Percentiles rank a stretch among this genome's conserved stretches.
These are phyloP conservation scores for Aspergillus ochraceoroseus DNA, from an alignment of 2,329 filamentous ascomycete species.

Conservation along the genomic window DNA sequence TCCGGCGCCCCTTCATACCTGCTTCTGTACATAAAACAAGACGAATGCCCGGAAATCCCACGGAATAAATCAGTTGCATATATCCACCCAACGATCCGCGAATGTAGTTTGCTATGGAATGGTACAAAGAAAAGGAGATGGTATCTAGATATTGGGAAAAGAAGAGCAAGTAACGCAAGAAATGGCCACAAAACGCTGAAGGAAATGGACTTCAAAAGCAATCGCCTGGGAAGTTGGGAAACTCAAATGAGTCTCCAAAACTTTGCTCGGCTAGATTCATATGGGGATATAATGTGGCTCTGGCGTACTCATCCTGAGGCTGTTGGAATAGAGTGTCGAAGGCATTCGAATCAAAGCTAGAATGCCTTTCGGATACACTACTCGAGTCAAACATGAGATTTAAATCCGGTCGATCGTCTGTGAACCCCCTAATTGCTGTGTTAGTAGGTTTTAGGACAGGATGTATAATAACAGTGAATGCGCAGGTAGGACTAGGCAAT, in stretches of 20 bases:
- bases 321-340: slow-evolving; percentile 22
- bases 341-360: slow-evolving; percentile 16
- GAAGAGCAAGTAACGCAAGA: neutral
- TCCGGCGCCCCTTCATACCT: too few species aligned
- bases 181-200: neutral
- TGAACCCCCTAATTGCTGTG: neutral
- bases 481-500: too few species aligned
- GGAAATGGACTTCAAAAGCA: slow-evolving; percentile 13
- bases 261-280: slow-evolving; percentile 8
- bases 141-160: neutral
- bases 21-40: slow-evolving; percentile 3
- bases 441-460: slow-evolving; percentile 3
- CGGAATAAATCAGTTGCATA: too few species aligned
- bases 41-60: neutral
- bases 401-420: neutral
- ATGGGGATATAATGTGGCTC: slow-evolving; percentile 9
- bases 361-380: slow-evolving; percentile 6
- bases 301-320: slow-evolving; percentile 13
- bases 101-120: neutral
- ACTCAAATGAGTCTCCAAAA: slow-evolving; percentile 19
- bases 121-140: neutral
- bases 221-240: slow-evolving; percentile 20
- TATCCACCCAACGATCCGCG: too few species aligned
- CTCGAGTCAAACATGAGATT: slow-evolving; percentile 3
- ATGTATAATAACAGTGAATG: slow-evolving; percentile 13